Percentiles rank a stretch among this genome's conserved stretches.
Conservation (phyloP, 2,329 filamentous ascomycete genomes). For the Pseudogymnoascus sp. region DNA sequence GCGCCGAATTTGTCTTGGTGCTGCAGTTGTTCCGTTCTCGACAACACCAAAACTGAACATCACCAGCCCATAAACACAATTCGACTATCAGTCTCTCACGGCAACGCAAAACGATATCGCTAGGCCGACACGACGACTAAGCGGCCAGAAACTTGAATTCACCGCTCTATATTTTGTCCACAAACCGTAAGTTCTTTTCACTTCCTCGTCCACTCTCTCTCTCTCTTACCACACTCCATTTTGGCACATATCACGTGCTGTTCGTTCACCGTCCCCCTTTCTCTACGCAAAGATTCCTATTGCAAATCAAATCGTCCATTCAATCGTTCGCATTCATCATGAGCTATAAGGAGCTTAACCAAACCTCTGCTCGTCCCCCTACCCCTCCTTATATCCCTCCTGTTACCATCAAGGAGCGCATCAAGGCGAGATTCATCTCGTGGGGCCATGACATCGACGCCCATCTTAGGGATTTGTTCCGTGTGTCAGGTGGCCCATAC, state of each 20-base stretch:
- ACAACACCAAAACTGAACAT: conserved; percentile 3
- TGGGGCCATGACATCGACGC: neutral
- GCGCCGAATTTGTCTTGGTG: conserved; percentile 1
- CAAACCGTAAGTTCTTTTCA: neutral
- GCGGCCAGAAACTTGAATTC: neutral
- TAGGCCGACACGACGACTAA: neutral
- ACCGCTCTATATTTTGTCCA: neutral
- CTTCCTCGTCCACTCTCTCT: neutral
- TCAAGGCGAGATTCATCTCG: neutral
- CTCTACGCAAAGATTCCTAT: neutral
- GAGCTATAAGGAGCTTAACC: neutral
- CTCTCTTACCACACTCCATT: neutral
- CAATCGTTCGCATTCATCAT: neutral
- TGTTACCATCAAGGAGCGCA: neutral
- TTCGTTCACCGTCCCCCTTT: neutral
- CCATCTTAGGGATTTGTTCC: neutral
- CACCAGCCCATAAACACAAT: neutral
- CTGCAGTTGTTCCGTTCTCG: neutral
- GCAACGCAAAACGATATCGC: neutral
- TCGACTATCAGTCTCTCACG: neutral
- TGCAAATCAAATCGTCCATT: neutral
- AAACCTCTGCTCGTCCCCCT: neutral
- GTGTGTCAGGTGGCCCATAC: neutral
- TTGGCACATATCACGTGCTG: conserved; percentile 1
- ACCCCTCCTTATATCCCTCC: neutral